A percentile compares a stretch with the other conserved stretches of the same genome.
Conservation (phyloP, 208 protist genomes). For the Phytomonas sp. region DNA sequence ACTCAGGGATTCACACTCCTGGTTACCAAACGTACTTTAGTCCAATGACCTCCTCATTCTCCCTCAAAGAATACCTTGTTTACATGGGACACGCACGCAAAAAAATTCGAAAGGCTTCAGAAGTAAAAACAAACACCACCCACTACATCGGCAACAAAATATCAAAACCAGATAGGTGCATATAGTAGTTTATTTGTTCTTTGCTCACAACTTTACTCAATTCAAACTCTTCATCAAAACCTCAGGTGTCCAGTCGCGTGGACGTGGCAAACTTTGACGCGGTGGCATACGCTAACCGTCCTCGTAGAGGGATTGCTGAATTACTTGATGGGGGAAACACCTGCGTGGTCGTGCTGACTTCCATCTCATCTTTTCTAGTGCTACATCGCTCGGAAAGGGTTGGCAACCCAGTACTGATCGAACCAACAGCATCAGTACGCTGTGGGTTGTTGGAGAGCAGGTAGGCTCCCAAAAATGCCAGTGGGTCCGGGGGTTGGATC, state of each 20-base stretch:
- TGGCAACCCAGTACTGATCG: not conserved
- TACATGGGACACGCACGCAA: not conserved
- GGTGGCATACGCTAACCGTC: not conserved
- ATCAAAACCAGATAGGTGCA: not conserved
- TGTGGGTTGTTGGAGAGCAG: constrained; percentile 83
- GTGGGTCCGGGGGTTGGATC: constrained; percentile 56
- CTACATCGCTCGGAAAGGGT: not conserved
- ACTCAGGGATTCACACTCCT: not conserved
- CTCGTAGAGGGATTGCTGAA: not conserved
- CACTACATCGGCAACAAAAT: not conserved
- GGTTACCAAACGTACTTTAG: not conserved
- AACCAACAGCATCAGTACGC: not conserved
- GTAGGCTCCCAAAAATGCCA: constrained; percentile 80
- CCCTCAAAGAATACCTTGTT: not conserved
- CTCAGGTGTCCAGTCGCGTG: not conserved
- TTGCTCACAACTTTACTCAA: not conserved
- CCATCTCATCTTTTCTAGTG: not conserved
- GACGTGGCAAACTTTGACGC: not conserved
- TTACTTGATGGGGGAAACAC: not conserved
- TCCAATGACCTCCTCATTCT: not conserved
- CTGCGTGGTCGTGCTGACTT: not conserved
- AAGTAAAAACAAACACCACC: not conserved
- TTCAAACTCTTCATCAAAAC: not conserved
- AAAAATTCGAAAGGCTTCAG: not conserved
- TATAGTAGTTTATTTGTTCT: not conserved